These are phyloP conservation scores for Huntiella omanensis DNA, from an alignment of 2,329 filamentous ascomycete genomes.

Conservation along the genomic window DNA sequence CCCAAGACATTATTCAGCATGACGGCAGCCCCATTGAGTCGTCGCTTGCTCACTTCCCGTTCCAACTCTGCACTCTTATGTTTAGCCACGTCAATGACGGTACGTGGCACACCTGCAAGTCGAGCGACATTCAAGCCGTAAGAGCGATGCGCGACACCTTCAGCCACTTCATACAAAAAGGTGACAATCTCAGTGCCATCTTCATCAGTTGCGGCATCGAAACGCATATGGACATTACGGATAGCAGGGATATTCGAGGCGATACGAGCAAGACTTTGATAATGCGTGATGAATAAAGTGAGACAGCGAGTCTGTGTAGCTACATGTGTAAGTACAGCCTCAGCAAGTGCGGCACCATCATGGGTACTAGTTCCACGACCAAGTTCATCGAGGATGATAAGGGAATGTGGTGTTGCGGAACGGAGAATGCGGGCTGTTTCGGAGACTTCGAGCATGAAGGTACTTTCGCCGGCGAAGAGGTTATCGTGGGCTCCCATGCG, in stretches of 20 bases:
- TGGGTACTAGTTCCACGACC: conserved; percentile 87
- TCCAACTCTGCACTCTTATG: conserved; percentile 67
- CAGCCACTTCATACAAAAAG: conserved; percentile 81
- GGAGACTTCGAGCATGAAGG: conserved; percentile 94
- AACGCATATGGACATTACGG: conserved; percentile 87
- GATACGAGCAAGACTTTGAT: conserved; percentile 62
- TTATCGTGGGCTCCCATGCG: conserved; percentile 95
- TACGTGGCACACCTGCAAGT: conserved; percentile 59
- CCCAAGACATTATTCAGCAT: conserved; percentile 23
- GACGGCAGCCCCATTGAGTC: conserved; percentile 22
- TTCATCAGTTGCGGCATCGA: conserved; percentile 30
- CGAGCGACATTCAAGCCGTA: conserved; percentile 90
- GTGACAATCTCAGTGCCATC: conserved; percentile 56
- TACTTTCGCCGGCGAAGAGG: conserved; percentile 82
- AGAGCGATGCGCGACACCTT: conserved; percentile 80
- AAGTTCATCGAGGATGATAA: conserved; percentile 88
- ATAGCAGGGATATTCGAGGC: conserved; percentile 50
- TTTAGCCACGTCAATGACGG: conserved; percentile 62
- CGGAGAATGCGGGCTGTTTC: conserved; percentile 87
- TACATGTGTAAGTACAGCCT: conserved; percentile 74
- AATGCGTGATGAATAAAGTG: conserved; percentile 94
- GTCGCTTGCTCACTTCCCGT: conserved; percentile 44
- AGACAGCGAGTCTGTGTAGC: conserved; percentile 56
- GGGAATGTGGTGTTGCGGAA: conserved; percentile 61
- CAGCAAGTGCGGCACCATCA: conserved; percentile 88